Percentiles rank a stretch among this genome's conserved stretches.
Conservation (phyloP, 768 basidiomycete genomes). For the Jaapia argillacea region DNA sequence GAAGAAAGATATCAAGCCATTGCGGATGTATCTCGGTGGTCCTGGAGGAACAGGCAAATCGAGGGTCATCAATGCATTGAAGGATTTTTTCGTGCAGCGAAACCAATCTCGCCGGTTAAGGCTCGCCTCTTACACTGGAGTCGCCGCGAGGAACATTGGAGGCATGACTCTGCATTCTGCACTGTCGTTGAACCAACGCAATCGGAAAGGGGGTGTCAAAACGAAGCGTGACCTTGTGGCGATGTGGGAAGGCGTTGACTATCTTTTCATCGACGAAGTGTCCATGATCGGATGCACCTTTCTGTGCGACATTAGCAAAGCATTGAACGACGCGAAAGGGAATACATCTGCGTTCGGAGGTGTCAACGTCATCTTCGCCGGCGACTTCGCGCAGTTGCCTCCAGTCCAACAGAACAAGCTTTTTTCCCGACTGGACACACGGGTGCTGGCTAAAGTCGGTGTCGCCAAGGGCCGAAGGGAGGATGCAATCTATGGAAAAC, state of each 20-base stretch:
- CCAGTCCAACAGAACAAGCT: conserved; percentile 22
- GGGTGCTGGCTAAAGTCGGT: neutral
- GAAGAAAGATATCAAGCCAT: conserved; percentile 7
- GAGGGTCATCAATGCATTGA: conserved; percentile 24
- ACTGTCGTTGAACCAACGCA: conserved; percentile 4
- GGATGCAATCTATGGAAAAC: conserved; percentile 17
- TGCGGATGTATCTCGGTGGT: conserved; percentile 27
- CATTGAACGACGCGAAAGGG: conserved; percentile 22
- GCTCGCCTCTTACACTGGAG: conserved; percentile 25
- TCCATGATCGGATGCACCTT: conserved; percentile 29
- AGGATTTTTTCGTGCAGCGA: conserved; percentile 17
- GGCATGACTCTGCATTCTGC: conserved; percentile 32
- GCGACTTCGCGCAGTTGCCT: conserved; percentile 32
- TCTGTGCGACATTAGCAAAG: conserved; percentile 21
- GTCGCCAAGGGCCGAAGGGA: conserved; percentile 5
- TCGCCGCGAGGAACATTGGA: conserved; percentile 26
- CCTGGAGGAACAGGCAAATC: conserved; percentile 36
- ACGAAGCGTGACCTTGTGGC: conserved; percentile 11
- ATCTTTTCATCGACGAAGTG: conserved; percentile 27
- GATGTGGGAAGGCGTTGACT: conserved; percentile 31
- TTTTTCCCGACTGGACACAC: conserved; percentile 6
- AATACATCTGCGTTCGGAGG: conserved; percentile 23
- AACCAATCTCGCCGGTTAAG: conserved; percentile 17
- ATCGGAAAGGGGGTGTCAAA: too few relatives aligned
- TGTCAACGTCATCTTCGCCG: conserved; percentile 30